phyloP scores from a whole-genome alignment of 495 filamentous ascomycete species.

The Trichoderma reesei region DNA sequence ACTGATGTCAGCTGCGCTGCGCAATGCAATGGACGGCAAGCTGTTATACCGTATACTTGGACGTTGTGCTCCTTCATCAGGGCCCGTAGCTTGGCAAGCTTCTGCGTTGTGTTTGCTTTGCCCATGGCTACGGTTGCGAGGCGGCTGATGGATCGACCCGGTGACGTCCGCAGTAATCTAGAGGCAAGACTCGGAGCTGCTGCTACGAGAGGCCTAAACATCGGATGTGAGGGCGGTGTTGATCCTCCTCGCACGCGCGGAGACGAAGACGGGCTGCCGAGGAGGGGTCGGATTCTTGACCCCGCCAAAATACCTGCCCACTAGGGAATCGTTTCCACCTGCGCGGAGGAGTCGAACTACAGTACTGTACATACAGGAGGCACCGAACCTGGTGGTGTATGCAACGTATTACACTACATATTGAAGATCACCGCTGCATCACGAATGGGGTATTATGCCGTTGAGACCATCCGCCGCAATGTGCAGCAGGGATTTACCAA shows the following conservation, averaged over 20 bases:
- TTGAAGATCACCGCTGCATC: no score
- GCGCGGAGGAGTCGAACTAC: no score
- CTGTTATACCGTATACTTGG: constrained; percentile 89
- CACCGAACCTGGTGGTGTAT: no score
- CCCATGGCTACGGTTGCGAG: constrained; percentile 46
- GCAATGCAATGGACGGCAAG: constrained; percentile 3
- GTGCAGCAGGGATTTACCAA: no score
- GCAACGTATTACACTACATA: no score
- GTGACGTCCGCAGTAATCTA: background rate
- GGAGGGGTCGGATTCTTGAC: no score
- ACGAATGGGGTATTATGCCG: no score
- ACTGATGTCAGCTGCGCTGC: constrained; percentile 13
- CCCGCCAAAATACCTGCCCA: no score
- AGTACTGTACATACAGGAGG: no score
- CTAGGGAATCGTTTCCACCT: no score
- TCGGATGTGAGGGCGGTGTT: background rate
- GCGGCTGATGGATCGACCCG: background rate
- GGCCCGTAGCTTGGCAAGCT: constrained; percentile 65
- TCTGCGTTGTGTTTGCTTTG: constrained; percentile 69
- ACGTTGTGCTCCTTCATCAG: constrained; percentile 83
- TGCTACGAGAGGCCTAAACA: background rate
- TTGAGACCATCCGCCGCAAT: no score
- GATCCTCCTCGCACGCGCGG: background rate
- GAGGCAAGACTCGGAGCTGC: background rate
- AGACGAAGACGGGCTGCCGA: background rate